Evolutionary conservation across 2,329 filamentous ascomycete genomes (phyloP).

Genomic region (Tothia fuscella): DNA sequence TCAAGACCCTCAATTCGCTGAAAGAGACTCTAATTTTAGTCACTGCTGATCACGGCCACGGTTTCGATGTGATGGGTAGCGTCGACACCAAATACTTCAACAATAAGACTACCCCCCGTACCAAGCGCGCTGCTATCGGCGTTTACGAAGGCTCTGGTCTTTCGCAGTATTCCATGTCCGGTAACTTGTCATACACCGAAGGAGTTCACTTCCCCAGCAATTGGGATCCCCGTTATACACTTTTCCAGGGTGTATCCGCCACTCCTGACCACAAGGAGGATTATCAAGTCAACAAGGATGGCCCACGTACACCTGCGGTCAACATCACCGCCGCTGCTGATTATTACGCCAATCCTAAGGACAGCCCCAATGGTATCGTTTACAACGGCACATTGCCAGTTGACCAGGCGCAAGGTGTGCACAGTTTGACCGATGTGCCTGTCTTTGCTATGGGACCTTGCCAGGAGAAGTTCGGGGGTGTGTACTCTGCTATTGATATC

Average conservation of each 20-base stretch:
- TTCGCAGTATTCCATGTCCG: constrained; percentile 59
- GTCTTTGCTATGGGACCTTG: constrained; percentile 71
- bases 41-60: constrained; percentile 81
- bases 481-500: constrained; percentile 59
- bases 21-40: constrained; percentile 70
- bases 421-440: constrained; percentile 28
- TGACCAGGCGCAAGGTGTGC: constrained; percentile 43
- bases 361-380: constrained; percentile 54
- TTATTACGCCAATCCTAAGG: constrained; percentile 56
- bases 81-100: constrained; percentile 70
- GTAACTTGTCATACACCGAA: constrained; percentile 52
- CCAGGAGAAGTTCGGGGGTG: constrained; percentile 60
- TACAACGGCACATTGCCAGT: constrained; percentile 65
- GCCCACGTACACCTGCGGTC: constrained; percentile 49
- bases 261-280: constrained; percentile 66
- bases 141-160: constrained; percentile 61
- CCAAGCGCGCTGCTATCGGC: constrained; percentile 65
- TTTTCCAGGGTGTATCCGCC: constrained; percentile 60
- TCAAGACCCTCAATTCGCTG: constrained; percentile 52
- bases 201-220: constrained; percentile 67
- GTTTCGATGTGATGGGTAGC: constrained; percentile 74
- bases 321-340: constrained; percentile 38
- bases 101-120: constrained; percentile 51
- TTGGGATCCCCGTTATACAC: constrained; percentile 75
- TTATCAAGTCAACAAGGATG: constrained; percentile 57